Percentiles rank a stretch among this genome's conserved stretches.
Conservation (phyloP, 2,329 filamentous ascomycete genomes). For the Fusarium caatingaense region DNA sequence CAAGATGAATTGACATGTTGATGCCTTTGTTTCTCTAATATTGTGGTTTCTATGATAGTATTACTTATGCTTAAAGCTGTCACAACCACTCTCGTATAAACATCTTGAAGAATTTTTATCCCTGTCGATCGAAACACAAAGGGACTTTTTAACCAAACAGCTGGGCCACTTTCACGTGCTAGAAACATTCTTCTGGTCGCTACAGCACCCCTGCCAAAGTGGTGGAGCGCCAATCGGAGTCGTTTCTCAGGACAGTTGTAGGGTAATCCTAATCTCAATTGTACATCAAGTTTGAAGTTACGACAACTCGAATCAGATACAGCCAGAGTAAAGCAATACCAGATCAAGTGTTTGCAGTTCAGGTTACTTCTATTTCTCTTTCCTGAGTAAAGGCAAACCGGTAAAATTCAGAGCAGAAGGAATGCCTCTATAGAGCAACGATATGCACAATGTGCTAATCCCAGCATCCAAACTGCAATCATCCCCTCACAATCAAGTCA, state of each 20-base stretch:
- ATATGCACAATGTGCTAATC: constrained; percentile 25
- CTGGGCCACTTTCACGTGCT: constrained; percentile 46
- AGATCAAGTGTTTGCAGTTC: neutral
- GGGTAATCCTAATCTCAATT: constrained; percentile 4
- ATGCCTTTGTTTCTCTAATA: neutral
- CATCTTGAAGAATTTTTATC: neutral
- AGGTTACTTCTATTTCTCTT: neutral
- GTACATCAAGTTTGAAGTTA: neutral
- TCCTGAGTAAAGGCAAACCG: neutral
- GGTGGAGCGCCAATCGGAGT: constrained; percentile 26
- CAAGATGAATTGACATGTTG: neutral
- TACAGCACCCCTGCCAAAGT: neutral
- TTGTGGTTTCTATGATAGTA: neutral
- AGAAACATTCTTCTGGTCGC: constrained; percentile 9
- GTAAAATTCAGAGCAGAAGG: neutral
- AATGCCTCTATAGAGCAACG: neutral
- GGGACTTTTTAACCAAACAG: constrained; percentile 38
- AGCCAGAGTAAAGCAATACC: neutral
- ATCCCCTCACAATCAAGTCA: neutral
- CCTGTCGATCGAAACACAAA: neutral
- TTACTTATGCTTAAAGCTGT: neutral
- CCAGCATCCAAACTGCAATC: neutral
- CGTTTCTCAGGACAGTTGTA: constrained; percentile 4
- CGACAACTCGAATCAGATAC: neutral
- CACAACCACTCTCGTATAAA: neutral